A percentile compares a stretch with the other conserved stretches of the same genome.
Conservation (phyloP, 2,329 filamentous ascomycete genomes). For the Ophiostoma perfectum region DNA sequence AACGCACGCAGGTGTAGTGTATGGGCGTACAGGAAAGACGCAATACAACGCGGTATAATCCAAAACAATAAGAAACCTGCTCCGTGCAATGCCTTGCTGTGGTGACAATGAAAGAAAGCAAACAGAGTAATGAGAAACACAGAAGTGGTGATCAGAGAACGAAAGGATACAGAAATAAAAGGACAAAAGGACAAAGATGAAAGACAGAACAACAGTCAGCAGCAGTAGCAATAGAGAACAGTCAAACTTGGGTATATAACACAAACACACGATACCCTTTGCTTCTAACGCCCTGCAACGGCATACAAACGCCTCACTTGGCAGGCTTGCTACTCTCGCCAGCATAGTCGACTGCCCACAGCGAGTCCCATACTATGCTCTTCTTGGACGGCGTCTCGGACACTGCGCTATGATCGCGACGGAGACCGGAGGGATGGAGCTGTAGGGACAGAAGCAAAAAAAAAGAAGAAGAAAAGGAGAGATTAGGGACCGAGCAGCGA, state of each 20-base stretch:
- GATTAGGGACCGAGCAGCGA: conserved; percentile 45
- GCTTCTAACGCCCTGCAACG: neutral
- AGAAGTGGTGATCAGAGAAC: neutral
- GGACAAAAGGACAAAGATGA: conserved; percentile 29
- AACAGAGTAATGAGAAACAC: too few relatives aligned
- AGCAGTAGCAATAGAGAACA: neutral
- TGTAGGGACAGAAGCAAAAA: conserved; percentile 6
- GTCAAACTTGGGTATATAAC: conserved; percentile 4
- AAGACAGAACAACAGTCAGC: neutral
- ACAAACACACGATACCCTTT: neutral
- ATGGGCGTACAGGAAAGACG: neutral
- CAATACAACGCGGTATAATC: neutral
- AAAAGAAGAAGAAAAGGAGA: conserved; percentile 29
- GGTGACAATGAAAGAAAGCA: conserved; percentile 1
- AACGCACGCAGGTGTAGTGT: neutral
- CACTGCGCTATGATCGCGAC: conserved; percentile 38
- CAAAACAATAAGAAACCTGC: conserved; percentile 7
- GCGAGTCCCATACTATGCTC: conserved; percentile 56
- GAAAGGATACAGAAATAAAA: neutral
- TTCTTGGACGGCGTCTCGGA: conserved; percentile 42
- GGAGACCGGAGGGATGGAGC: conserved; percentile 27
- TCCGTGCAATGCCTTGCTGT: conserved; percentile 3
- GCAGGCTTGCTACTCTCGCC: neutral
- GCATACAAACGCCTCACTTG: too few relatives aligned
- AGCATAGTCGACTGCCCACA: conserved; percentile 40